Evolutionary conservation across 306 rosid genomes (phyloP), one percentile per base, ranked within the genome.

Genomic region (Ormosia semicastrata): DNA sequence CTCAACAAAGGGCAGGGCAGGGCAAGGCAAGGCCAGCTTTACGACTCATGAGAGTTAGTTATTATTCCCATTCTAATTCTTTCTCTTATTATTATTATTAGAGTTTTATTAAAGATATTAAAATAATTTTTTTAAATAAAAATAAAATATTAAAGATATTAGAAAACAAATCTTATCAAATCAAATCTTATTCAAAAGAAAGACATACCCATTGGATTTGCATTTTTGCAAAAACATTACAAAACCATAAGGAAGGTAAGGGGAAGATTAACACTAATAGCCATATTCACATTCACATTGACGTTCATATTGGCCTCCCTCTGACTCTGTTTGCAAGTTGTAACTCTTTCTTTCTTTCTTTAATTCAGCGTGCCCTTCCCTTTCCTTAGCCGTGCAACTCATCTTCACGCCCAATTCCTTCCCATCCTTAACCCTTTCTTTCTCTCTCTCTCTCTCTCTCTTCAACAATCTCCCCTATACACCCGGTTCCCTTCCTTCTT

Each of bases 401-500:
- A 71, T 72, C 64, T 36, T 41, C 73, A 5, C 68, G 18, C 47
- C 83, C 72, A 80, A 46, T 54, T 36, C 33, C 44, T 11, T 53
- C 75, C 79, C 6, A 79, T 71, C 71, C 70, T 73, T 47, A 53
- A 71, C 63, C 65, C 3, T 30, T 37, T 15, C 72, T 40, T n/a
- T n/a, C 33, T 7, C 73, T n/a, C 52, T 36, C 62, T 53, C 82
- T 63, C 43, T 41, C 46, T 14, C 40, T 18, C 81, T 44, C 68
- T 59, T 53, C 58, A 39, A 14, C 81, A 52, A 36, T 67, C 39
- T 58, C 41, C 15, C 29, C 29, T 24, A 24, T 24, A 24, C 24
- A 24, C 75, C 76, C 17, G 85, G 79, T 80, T 77, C 80, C 81
- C 4, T 59, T 73, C 36, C 60, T 53, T 46, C 73, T 76, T 34